Evolutionary conservation across 495 filamentous ascomycete genomes (phyloP).

Genomic region (Apodospora peruviana): DNA sequence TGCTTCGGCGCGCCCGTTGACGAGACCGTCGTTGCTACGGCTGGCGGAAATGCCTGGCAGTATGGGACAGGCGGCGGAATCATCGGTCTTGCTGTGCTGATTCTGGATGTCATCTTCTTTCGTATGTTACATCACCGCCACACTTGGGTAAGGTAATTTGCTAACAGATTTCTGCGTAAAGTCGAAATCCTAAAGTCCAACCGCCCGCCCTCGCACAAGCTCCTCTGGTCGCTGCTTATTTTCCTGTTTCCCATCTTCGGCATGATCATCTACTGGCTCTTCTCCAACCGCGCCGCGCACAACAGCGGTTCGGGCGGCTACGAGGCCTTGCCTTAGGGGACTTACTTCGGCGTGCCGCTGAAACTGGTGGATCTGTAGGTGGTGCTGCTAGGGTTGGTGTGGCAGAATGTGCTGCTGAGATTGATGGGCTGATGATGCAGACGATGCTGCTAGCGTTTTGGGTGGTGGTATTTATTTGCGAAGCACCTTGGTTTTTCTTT

Average conservation of each 20-base stretch:
- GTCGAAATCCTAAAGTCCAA: constrained; percentile 50
- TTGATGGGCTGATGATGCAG: no score
- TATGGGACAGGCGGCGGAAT: constrained; percentile 45
- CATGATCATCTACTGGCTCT: constrained; percentile 45
- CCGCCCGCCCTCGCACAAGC: constrained; percentile 38
- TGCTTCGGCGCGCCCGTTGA: constrained; percentile 35
- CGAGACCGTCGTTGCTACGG: constrained; percentile 9
- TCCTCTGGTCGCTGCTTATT: constrained; percentile 45
- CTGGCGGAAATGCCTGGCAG: constrained; percentile 26
- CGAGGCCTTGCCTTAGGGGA: constrained; percentile 38
- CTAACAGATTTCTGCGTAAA: no score
- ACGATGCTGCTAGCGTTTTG: no score
- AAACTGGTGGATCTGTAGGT: no score
- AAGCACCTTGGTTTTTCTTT: no score
- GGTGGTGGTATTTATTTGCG: no score
- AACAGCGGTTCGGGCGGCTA: constrained; percentile 35
- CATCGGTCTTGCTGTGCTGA: constrained; percentile 41
- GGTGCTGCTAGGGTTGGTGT: no score
- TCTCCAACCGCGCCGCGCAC: constrained; percentile 45
- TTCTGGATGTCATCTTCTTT: constrained; percentile 47
- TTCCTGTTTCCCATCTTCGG: constrained; percentile 49
- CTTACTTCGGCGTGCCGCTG: no score
- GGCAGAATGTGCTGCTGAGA: no score
- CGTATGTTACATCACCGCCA: constrained; percentile 27
- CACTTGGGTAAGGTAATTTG: no score